These are phyloP conservation scores for Hanseniaspora valbyensis DNA, from an alignment of 805 yeast genomes.

Conservation along the genomic window DNA sequence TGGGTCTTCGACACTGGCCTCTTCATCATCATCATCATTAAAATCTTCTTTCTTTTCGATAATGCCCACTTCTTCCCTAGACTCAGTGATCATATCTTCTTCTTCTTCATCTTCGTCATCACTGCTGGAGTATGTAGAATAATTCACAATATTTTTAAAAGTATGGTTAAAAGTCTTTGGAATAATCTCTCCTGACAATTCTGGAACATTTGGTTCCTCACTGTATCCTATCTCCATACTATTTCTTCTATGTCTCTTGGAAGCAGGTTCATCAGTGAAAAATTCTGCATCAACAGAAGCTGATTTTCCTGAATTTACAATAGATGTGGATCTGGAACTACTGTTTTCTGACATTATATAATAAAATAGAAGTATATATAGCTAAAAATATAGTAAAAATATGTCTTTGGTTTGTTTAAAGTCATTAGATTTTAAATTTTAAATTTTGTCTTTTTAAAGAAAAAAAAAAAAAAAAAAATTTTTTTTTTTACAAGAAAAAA, in stretches of 20 bases:
- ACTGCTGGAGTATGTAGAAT: conserved; percentile 23
- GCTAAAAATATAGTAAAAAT: too few relatives aligned
- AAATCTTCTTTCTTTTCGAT: not conserved
- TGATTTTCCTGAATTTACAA: not conserved
- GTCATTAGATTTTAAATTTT: too few relatives aligned
- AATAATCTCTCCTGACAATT: not conserved
- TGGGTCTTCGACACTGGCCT: conserved; percentile 6
- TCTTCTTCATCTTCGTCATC: conserved; percentile 34
- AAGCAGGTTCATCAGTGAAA: conserved; percentile 1
- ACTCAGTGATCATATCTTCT: conserved; percentile 25
- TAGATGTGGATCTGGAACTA: not conserved
- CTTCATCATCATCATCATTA: not conserved
- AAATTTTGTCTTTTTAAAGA: too few relatives aligned
- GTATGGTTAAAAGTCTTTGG: not conserved
- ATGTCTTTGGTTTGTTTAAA: too few relatives aligned
- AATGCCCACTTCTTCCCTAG: not conserved
- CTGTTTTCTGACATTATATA: too few relatives aligned
- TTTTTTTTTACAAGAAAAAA: too few relatives aligned
- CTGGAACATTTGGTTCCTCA: conserved; percentile 5
- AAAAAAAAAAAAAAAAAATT: too few relatives aligned
- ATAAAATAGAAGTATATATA: too few relatives aligned
- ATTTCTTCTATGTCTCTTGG: conserved; percentile 3
- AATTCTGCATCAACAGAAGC: not conserved
- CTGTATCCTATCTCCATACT: not conserved
- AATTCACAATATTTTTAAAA: conserved; percentile 8